These are phyloP conservation scores for Pichia heedii DNA, from an alignment of 805 yeast genomes.

Conservation along the genomic window DNA sequence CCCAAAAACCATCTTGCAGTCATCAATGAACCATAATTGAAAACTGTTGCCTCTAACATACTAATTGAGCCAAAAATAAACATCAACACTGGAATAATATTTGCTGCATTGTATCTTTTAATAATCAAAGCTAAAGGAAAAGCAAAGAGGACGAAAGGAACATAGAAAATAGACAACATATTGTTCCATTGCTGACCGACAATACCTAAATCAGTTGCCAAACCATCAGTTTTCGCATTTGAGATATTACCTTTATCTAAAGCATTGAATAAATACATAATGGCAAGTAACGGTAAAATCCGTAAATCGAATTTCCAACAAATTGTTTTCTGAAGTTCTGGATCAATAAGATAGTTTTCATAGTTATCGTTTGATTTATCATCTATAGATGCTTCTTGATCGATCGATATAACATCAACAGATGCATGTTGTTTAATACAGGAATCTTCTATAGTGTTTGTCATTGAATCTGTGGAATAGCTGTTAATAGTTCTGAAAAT, in stretches of 20 bases:
- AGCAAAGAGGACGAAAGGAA: constrained; percentile 38
- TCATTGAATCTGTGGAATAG: not conserved
- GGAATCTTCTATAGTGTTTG: not conserved
- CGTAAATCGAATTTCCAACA: constrained; percentile 35
- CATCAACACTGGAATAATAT: constrained; percentile 36
- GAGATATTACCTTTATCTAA: constrained; percentile 42
- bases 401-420: not conserved
- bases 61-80: constrained; percentile 37
- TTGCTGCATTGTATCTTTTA: constrained; percentile 35
- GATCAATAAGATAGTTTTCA: constrained; percentile 7
- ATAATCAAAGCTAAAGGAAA: constrained; percentile 35
- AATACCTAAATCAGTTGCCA: constrained; percentile 34
- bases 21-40: constrained; percentile 30
- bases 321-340: constrained; percentile 23
- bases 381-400: not conserved
- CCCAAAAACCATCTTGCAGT: constrained; percentile 33
- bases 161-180: constrained; percentile 36
- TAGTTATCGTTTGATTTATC: not conserved
- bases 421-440: not conserved
- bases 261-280: constrained; percentile 40
- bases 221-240: constrained; percentile 40
- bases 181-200: constrained; percentile 36
- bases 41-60: constrained; percentile 30
- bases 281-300: constrained; percentile 36
- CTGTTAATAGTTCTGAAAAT: too few species aligned